Evolutionary conservation across 2,329 filamentous ascomycete genomes (phyloP), one percentile per base, ranked within the genome.

Genomic region (Pseudogymnoascus pannorum): DNA sequence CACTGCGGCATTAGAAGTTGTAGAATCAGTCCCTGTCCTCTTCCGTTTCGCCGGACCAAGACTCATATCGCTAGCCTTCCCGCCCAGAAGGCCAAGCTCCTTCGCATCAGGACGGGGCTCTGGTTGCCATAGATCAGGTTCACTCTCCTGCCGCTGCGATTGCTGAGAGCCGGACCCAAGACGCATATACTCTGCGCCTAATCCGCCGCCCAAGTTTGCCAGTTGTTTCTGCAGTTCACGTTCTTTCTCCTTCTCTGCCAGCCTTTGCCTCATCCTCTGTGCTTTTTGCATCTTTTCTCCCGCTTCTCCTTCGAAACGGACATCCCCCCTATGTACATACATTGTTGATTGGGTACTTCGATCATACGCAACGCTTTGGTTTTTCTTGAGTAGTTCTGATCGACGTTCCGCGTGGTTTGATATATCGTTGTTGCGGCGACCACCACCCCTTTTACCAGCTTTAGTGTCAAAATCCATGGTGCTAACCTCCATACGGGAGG

Each of bases 401-500:
- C 64, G 9, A 54, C 48, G 59, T 33, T 71, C 64, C 26, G 66
- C 63, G 54, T 66, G 62, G 67, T 68, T 62, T 1, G 62, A 64
- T 51, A 65, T 62, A 31, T 68, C 66, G 24, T 62, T 64, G 18
- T 31, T 31, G n/a, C 48, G 48, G 8, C 20, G 65, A 66, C 63
- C 61, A 16, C 67, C 66, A 26, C 38, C 38, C 16, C 12, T 57
- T 24, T 51, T 33, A 31, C 40, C 26, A n/a, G 26, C 51, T 38
- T 61, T 61, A 38, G 66, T 67, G 2, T 70, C 78, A 4, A 79
- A 81, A 18, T 81, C 82, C 73, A 86, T 87, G 11, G 80, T 83
- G 70, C 92, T 96, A 64, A 97, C 81, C 70, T 96, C 92, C 78
- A 92, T 87, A 35, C 92, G 82, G 1, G 81, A 78, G 9, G 84